Evolutionary conservation across 345 rosid genomes (phyloP).

Genomic region (Sonneratia alba): DNA sequence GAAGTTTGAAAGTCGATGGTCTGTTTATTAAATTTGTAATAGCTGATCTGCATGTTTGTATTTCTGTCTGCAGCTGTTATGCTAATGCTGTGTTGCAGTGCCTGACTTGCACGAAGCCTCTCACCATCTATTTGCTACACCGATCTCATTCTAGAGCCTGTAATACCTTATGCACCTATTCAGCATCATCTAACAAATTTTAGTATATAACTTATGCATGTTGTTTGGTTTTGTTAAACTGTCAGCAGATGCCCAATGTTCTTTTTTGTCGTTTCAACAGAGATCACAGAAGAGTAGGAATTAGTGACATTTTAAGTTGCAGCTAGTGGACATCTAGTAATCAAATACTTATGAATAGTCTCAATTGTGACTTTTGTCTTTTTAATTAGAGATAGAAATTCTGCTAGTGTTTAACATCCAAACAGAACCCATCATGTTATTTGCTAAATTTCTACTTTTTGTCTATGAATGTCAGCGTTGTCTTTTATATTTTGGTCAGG

Average conservation of each 20-base stretch:
- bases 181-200: neutral
- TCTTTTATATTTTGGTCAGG: constrained; percentile 29
- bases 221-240: constrained; percentile 3
- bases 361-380: neutral
- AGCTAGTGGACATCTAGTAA: neutral
- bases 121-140: constrained; percentile 52
- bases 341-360: neutral
- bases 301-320: neutral
- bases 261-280: neutral
- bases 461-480: neutral
- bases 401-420: neutral
- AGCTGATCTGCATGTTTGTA: neutral
- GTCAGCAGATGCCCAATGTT: neutral
- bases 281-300: neutral
- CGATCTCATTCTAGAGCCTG: constrained; percentile 73
- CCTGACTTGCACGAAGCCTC: constrained; percentile 75
- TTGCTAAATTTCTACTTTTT: neutral
- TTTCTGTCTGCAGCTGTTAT: constrained; percentile 52
- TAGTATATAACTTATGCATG: neutral
- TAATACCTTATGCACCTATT: constrained; percentile 16
- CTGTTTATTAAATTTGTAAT: neutral
- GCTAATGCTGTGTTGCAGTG: constrained; percentile 86
- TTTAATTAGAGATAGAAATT: neutral
- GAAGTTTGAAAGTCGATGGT: neutral
- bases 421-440: neutral